Evolutionary conservation across 768 basidiomycete genomes (phyloP).

Genomic region (Tricholoma sp.): DNA sequence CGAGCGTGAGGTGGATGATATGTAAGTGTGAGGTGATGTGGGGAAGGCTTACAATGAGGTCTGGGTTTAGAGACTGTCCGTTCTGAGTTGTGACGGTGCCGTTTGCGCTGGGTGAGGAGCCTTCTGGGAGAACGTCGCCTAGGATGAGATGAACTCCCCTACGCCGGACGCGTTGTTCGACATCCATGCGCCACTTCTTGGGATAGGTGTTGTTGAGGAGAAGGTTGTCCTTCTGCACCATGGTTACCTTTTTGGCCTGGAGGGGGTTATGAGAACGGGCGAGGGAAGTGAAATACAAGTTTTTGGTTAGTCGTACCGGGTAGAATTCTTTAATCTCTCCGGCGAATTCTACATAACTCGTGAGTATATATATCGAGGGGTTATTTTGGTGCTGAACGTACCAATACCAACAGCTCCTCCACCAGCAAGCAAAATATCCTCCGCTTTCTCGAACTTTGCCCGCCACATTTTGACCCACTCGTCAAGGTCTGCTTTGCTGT

Average conservation of each 20-base stretch:
- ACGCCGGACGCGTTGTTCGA: slow-evolving; percentile 34
- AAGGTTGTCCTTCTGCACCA: slow-evolving; percentile 51
- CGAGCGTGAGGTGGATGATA: not conserved
- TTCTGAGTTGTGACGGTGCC: slow-evolving; percentile 39
- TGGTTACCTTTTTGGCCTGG: slow-evolving; percentile 49
- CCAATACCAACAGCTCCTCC: slow-evolving; percentile 54
- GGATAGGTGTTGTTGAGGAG: slow-evolving; percentile 57
- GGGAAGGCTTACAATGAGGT: slow-evolving; percentile 47
- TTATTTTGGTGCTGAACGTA: too few relatives aligned
- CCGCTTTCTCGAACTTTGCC: slow-evolving; percentile 30
- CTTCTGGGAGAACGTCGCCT: slow-evolving; percentile 41
- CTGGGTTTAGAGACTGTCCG: slow-evolving; percentile 44
- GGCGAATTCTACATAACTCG: slow-evolving; percentile 28
- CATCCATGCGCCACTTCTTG: slow-evolving; percentile 42
- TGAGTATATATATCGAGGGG: not conserved
- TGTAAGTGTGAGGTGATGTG: not conserved
- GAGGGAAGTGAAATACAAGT: slow-evolving; percentile 12
- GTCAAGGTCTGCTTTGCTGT: slow-evolving; percentile 20
- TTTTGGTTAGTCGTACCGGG: slow-evolving; percentile 26
- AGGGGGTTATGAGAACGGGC: slow-evolving; percentile 3
- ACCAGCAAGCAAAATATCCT: slow-evolving; percentile 47
- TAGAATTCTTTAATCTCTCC: slow-evolving; percentile 39
- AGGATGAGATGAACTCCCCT: slow-evolving; percentile 49
- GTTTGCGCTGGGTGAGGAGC: slow-evolving; percentile 26
- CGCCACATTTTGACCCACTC: slow-evolving; percentile 25